Evolutionary conservation across 139 green algal genomes (phyloP).

Genomic region (Picochlorum sp.): DNA sequence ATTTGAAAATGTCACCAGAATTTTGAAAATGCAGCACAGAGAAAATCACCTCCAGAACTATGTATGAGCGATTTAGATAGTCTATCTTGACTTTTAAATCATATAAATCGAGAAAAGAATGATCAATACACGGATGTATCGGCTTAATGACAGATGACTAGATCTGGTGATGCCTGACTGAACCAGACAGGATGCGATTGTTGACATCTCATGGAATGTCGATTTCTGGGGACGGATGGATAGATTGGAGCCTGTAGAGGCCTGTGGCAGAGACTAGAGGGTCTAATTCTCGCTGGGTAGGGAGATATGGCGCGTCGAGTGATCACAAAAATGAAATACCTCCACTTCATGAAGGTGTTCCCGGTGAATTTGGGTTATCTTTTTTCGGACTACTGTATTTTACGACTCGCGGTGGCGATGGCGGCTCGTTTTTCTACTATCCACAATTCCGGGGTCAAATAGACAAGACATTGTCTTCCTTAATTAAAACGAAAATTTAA

Average conservation of each 20-base stretch:
- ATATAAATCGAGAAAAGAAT: too few species aligned
- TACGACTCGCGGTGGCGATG: too few species aligned
- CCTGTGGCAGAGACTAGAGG: constrained; percentile 1
- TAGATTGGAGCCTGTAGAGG: not conserved
- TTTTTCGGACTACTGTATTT: not conserved
- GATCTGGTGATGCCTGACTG: constrained; percentile 2
- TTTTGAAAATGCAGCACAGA: too few species aligned
- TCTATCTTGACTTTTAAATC: too few species aligned
- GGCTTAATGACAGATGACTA: not conserved
- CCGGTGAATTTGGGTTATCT: constrained; percentile 4
- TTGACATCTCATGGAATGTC: not conserved
- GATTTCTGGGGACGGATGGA: not conserved
- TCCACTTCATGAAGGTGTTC: not conserved
- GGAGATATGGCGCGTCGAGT: not conserved
- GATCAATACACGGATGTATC: not conserved
- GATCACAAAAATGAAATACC: constrained; percentile 4
- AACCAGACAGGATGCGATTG: constrained; percentile 4
- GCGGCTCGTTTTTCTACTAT: too few species aligned
- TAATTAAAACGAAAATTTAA: too few species aligned
- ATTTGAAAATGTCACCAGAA: too few species aligned
- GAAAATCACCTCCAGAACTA: too few species aligned
- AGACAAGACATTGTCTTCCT: too few species aligned
- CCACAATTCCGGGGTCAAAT: too few species aligned
- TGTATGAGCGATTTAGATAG: too few species aligned
- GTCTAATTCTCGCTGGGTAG: not conserved